A percentile compares a stretch with the other conserved stretches of the same genome.
phyloP scores from a whole-genome alignment of 1,284 basidiomycete species.

The Malassezia brasiliensis region DNA sequence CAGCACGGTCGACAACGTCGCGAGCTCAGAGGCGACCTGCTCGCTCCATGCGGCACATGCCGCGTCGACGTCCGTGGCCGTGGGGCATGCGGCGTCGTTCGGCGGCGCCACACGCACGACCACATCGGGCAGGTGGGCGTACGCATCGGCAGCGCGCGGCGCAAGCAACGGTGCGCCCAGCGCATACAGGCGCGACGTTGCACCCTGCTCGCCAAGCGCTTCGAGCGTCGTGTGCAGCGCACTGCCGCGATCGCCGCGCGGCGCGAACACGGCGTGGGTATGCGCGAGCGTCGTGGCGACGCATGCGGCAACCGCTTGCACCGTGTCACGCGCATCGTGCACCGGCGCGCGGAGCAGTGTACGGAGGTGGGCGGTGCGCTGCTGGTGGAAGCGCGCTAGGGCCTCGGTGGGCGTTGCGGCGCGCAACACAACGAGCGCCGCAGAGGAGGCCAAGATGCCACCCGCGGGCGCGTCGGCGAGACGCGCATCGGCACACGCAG shows the following conservation, averaged over 20 bases:
- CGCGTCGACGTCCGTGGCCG: neutral
- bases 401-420: neutral
- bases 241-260: neutral
- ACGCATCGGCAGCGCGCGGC: neutral
- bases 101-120: neutral
- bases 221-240: neutral
- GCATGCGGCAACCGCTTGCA: neutral
- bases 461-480: neutral
- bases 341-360: neutral
- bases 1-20: neutral
- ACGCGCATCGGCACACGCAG: neutral
- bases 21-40: neutral
- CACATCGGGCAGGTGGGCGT: neutral
- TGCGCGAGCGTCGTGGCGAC: neutral
- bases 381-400: neutral
- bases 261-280: neutral
- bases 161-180: slow-evolving; percentile 1
- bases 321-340: neutral
- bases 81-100: neutral
- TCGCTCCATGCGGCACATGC: neutral
- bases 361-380: neutral
- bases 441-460: neutral
- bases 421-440: neutral
- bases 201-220: neutral
- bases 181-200: neutral